Evolutionary conservation across 345 rosid species (phyloP).

Genomic region (Salix viminalis): DNA sequence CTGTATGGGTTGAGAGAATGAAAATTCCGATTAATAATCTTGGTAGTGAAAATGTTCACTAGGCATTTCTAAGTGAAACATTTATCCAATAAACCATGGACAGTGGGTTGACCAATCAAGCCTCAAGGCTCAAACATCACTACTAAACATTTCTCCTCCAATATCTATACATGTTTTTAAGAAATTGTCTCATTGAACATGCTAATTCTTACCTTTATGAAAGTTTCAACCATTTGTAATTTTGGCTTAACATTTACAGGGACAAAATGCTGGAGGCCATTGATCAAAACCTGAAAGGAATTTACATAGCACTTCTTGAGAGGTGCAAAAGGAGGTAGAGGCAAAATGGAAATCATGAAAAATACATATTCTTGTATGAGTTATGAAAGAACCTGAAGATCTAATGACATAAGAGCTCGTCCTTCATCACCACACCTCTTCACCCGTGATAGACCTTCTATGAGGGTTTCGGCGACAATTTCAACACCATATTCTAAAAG

Average conservation of each 20-base stretch:
- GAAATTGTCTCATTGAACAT: background rate
- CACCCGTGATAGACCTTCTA: conserved; percentile 89
- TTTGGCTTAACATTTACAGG: conserved; percentile 66
- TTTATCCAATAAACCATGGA: background rate
- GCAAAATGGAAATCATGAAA: background rate
- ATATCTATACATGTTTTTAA: background rate
- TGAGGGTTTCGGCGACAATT: conserved; percentile 80
- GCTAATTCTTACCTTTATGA: conserved; percentile 59
- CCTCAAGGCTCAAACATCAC: background rate
- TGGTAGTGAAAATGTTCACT: background rate
- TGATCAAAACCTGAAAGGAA: conserved; percentile 67
- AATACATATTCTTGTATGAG: background rate
- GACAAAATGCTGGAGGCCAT: conserved; percentile 82
- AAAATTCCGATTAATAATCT: background rate
- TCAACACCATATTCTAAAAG: conserved; percentile 80
- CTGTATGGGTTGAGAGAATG: conserved; percentile 35
- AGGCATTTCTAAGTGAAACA: background rate
- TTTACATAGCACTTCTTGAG: conserved; percentile 1
- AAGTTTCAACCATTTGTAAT: conserved; percentile 74
- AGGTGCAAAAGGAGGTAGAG: background rate
- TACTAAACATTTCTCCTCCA: background rate
- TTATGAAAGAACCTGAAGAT: conserved; percentile 64
- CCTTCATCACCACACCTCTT: conserved; percentile 95
- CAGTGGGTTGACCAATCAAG: background rate
- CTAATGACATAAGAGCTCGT: conserved; percentile 90